Conservation (phyloP, 305 asterid genomes). For the Rubia balearica region DNA sequence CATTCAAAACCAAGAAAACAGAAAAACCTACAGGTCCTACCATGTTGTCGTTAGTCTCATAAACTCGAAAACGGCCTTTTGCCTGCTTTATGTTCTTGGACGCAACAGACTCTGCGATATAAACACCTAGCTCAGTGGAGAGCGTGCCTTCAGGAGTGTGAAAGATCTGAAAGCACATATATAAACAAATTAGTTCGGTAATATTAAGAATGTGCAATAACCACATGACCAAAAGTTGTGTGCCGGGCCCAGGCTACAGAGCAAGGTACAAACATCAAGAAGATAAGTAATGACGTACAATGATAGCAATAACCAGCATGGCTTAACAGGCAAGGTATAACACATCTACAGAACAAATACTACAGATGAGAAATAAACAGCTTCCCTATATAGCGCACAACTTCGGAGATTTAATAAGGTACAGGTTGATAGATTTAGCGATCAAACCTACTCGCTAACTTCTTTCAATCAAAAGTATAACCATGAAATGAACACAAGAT, state of each 20-base stretch:
- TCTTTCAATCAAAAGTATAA: background rate
- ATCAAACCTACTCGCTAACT: background rate
- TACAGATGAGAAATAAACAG: background rate
- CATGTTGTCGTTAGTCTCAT: slow-evolving; percentile 51
- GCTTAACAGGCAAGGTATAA: background rate
- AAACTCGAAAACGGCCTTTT: slow-evolving; percentile 75
- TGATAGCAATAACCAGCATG: background rate
- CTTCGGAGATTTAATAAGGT: background rate
- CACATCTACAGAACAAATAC: background rate
- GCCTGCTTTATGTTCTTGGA: slow-evolving; percentile 76
- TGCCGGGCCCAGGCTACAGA: slow-evolving; percentile 1
- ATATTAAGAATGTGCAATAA: background rate
- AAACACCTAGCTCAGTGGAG: slow-evolving; percentile 93
- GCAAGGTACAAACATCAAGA: slow-evolving; percentile 5
- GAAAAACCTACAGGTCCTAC: slow-evolving; percentile 24
- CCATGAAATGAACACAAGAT: background rate
- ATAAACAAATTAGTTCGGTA: slow-evolving; percentile 5
- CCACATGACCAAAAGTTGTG: background rate
- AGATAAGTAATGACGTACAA: background rate
- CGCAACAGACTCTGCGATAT: slow-evolving; percentile 74
- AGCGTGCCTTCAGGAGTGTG: slow-evolving; percentile 88
- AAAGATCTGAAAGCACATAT: slow-evolving; percentile 55
- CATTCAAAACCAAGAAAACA: slow-evolving; percentile 3
- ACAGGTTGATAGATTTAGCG: background rate
- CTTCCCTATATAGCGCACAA: background rate